Evolutionary conservation across 495 filamentous ascomycete genomes (phyloP).

Genomic region (Neurospora tetraspora): DNA sequence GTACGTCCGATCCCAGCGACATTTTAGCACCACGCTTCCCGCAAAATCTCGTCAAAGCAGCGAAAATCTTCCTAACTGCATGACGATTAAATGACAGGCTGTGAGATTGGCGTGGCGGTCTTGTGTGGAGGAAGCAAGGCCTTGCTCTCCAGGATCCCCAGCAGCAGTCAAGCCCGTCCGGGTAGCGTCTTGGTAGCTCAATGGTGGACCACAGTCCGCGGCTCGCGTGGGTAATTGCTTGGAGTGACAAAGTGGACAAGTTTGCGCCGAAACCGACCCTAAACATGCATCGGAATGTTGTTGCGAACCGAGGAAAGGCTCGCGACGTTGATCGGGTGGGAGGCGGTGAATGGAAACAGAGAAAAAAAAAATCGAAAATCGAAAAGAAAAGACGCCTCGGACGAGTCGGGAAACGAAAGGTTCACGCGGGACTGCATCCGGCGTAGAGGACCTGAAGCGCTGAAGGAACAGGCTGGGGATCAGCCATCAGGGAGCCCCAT

Average conservation of each 20-base stretch:
- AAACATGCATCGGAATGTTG: background rate
- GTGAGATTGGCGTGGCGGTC: background rate
- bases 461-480: background rate
- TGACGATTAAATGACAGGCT: background rate
- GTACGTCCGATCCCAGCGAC: background rate
- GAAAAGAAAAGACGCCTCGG: background rate
- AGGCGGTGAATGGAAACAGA: background rate
- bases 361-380: background rate
- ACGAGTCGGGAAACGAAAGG: background rate
- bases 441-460: background rate
- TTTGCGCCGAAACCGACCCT: background rate
- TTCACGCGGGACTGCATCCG: background rate
- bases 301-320: background rate
- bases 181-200: background rate
- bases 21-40: background rate
- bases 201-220: background rate
- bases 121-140: background rate
- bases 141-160: background rate
- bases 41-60: background rate
- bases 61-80: background rate
- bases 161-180: background rate
- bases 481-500: background rate
- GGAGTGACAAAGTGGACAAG: background rate
- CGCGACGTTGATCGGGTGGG: background rate
- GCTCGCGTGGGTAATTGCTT: background rate